phyloP scores from a whole-genome alignment of 495 filamentous ascomycete genomes.

The Hypoxylon fragiforme region DNA sequence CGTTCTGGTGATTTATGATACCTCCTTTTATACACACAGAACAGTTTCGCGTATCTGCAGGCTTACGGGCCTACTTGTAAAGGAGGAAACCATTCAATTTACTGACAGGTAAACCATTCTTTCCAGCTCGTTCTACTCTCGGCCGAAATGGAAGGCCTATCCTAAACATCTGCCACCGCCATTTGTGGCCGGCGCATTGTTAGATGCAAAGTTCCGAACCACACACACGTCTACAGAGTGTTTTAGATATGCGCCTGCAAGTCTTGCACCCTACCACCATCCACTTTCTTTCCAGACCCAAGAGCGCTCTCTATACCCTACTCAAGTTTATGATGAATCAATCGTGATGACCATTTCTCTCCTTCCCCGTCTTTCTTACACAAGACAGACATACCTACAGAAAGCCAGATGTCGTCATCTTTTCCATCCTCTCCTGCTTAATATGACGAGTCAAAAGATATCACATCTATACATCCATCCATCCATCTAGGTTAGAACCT shows the following conservation, averaged over 20 bases:
- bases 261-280: slow-evolving; percentile 8
- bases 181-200: slow-evolving; percentile 19
- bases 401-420: no score
- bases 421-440: no score
- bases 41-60: not conserved
- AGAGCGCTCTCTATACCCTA: not conserved
- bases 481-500: no score
- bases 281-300: not conserved
- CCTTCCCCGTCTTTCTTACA: no score
- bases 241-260: slow-evolving; percentile 10
- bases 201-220: slow-evolving; percentile 7
- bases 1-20: not conserved
- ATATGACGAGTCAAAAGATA: no score
- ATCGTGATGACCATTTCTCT: no score
- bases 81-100: no score
- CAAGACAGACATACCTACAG: no score
- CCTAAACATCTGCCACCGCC: slow-evolving; percentile 19
- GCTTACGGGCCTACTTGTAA: not conserved
- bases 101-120: not conserved
- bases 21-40: slow-evolving; percentile 9
- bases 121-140: slow-evolving; percentile 16
- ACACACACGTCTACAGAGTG: not conserved
- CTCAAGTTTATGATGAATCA: no score
- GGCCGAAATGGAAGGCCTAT: slow-evolving; percentile 5
- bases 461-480: no score